Percentiles rank a stretch among this genome's conserved stretches.
Evolutionary conservation across 129 eudicot species (phyloP).

Genomic region (Centrapalus pauciflorus): DNA sequence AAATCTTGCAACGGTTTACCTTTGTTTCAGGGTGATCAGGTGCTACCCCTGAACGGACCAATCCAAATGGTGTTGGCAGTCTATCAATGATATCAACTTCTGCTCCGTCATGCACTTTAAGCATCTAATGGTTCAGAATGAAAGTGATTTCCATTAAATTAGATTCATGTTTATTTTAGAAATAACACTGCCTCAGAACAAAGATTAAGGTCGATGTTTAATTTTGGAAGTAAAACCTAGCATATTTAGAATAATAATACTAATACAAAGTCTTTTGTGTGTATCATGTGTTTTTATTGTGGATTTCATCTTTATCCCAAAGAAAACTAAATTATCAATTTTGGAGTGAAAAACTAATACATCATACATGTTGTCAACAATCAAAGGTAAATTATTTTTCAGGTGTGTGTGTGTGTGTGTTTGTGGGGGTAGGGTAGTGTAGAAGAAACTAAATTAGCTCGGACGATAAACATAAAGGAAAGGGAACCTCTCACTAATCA

Average conservation of each 20-base stretch:
- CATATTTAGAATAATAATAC: neutral
- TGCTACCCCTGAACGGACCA: conserved; percentile 89
- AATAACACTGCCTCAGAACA: neutral
- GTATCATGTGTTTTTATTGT: neutral
- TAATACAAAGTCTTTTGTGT: neutral
- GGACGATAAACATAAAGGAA: neutral
- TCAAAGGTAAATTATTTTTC: neutral
- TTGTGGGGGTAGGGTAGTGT: neutral
- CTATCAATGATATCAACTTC: conserved; percentile 89
- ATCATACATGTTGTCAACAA: neutral
- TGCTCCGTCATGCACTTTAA: conserved; percentile 73
- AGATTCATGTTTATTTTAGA: neutral
- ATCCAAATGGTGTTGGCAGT: conserved; percentile 84
- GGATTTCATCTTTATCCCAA: neutral
- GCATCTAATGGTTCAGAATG: conserved; percentile 40
- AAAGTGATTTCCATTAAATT: conserved; percentile 10
- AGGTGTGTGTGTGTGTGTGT: neutral
- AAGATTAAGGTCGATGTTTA: neutral
- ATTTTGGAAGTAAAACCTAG: neutral
- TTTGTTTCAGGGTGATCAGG: conserved; percentile 99
- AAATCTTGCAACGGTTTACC: conserved; percentile 33
- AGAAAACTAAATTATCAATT: neutral
- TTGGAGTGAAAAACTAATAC: neutral
- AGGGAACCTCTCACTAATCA: neutral
- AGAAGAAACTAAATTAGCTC: neutral